Conservation (phyloP, 2,329 filamentous ascomycete genomes). For the Phoma herbarum region DNA sequence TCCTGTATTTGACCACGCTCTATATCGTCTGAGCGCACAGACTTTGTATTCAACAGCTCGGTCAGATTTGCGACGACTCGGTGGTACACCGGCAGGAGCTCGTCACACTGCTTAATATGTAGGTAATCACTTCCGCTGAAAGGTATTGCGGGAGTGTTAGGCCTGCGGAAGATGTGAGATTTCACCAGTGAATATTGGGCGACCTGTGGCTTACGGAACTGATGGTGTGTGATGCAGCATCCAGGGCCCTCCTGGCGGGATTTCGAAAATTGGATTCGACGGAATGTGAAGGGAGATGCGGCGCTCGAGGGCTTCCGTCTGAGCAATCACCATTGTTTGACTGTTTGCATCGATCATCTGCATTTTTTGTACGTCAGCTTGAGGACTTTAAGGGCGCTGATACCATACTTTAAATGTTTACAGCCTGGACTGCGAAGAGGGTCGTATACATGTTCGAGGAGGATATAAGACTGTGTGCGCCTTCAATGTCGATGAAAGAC, state of each 20-base stretch:
- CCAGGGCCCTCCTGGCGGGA: neutral
- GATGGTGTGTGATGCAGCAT: neutral
- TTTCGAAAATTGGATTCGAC: neutral
- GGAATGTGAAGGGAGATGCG: neutral
- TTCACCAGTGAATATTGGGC: neutral
- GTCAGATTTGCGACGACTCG: neutral
- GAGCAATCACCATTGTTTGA: neutral
- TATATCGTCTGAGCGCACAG: neutral
- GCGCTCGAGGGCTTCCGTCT: neutral
- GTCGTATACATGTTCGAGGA: neutral
- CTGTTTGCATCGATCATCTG: neutral
- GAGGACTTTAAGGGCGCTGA: neutral
- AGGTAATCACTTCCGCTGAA: neutral
- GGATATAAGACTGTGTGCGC: neutral
- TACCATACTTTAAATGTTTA: neutral
- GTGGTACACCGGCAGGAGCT: neutral
- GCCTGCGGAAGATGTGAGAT: neutral
- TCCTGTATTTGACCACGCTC: neutral
- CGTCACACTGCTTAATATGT: neutral
- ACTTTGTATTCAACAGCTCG: neutral
- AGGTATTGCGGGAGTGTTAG: neutral
- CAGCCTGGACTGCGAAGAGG: neutral
- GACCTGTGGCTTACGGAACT: neutral
- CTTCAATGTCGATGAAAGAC: neutral
- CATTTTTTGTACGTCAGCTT: neutral